Conservation (phyloP, 2,329 filamentous ascomycete species). For the Fusarium liriodendri region DNA sequence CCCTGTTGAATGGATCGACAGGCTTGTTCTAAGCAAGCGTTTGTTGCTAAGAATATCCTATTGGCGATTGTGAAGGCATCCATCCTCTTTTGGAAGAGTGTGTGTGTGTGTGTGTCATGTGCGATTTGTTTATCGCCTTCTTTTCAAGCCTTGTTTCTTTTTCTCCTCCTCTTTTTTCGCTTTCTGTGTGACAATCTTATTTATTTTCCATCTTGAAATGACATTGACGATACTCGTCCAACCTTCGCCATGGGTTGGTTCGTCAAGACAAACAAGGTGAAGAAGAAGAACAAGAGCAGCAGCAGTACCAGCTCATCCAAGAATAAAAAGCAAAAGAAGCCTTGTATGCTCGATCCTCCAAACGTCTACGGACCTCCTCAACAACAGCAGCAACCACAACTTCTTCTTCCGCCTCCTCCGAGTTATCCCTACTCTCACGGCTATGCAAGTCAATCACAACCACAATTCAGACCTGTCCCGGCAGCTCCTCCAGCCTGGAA, state of each 20-base stretch:
- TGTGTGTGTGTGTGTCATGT: conserved; percentile 14
- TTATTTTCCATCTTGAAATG: not conserved
- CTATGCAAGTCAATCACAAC: conserved; percentile 38
- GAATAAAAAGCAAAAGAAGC: not conserved
- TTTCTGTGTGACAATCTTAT: not conserved
- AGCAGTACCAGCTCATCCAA: not conserved
- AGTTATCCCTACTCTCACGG: conserved; percentile 30
- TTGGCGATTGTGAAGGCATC: conserved; percentile 1
- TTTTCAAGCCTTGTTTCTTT: not conserved
- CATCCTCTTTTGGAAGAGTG: not conserved
- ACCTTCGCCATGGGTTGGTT: conserved; percentile 46
- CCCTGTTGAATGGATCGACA: conserved; percentile 25
- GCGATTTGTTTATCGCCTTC: conserved; percentile 23
- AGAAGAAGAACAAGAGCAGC: conserved; percentile 26
- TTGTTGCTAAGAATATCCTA: conserved; percentile 37
- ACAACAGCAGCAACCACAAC: not conserved
- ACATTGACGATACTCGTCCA: not conserved
- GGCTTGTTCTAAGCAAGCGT: conserved; percentile 7
- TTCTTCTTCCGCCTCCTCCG: conserved; percentile 16
- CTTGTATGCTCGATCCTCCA: conserved; percentile 29
- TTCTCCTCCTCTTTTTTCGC: not conserved
- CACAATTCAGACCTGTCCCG: conserved; percentile 36
- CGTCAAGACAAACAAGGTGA: conserved; percentile 23
- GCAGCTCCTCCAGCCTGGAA: conserved; percentile 39
- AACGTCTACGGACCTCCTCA: conserved; percentile 30